Conservation (phyloP, 2,329 filamentous ascomycete genomes). For the Neopestalotiopsis clavispora region DNA sequence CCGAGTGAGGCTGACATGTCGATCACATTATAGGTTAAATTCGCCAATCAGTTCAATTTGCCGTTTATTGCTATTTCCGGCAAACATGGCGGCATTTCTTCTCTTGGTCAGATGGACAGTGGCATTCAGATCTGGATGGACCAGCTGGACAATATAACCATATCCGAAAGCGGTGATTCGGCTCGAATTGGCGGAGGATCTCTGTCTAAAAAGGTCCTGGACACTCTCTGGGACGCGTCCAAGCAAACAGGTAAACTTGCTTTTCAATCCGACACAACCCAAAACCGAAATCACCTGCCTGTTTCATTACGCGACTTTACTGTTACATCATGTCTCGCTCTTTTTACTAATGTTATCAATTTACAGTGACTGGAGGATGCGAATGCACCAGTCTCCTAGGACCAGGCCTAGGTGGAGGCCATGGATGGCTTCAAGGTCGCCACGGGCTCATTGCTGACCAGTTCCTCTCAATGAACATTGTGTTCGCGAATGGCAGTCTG, state of each 20-base stretch:
- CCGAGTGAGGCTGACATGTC: neutral
- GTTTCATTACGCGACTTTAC: neutral
- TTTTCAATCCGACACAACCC: neutral
- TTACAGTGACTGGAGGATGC: slow-evolving; percentile 53
- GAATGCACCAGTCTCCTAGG: slow-evolving; percentile 56
- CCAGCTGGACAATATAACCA: slow-evolving; percentile 46
- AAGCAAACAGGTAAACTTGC: slow-evolving; percentile 51
- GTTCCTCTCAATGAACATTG: slow-evolving; percentile 44
- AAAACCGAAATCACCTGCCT: neutral
- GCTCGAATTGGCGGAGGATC: slow-evolving; percentile 55
- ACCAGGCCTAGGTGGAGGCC: slow-evolving; percentile 49
- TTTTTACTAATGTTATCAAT: slow-evolving; percentile 14
- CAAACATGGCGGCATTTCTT: slow-evolving; percentile 55
- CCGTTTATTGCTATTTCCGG: slow-evolving; percentile 60
- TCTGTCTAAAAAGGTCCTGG: slow-evolving; percentile 48
- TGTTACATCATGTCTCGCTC: neutral
- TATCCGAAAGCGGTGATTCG: slow-evolving; percentile 47
- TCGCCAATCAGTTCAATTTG: slow-evolving; percentile 48
- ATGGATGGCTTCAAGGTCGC: slow-evolving; percentile 46
- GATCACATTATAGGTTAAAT: slow-evolving; percentile 44
- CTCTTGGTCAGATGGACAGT: slow-evolving; percentile 50
- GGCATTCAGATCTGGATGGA: slow-evolving; percentile 56
- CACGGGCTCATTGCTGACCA: slow-evolving; percentile 48
- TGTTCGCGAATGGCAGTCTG: slow-evolving; percentile 44
- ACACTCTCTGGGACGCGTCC: slow-evolving; percentile 52